phyloP scores from a whole-genome alignment of 2,329 filamentous ascomycete genomes.

The Juglanconis sp. region DNA sequence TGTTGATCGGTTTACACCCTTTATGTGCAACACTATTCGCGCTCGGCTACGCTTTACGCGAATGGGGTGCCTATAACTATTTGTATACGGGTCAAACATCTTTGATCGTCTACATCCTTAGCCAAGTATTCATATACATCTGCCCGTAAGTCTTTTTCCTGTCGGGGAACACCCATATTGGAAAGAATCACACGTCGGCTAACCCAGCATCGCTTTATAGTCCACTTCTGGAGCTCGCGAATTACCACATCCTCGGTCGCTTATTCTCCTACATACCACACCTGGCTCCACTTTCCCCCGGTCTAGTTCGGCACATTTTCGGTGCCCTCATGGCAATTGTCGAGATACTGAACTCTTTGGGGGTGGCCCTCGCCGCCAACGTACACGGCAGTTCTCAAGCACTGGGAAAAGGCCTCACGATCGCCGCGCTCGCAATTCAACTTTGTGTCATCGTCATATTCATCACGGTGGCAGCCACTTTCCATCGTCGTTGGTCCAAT shows the following conservation, averaged over 20 bases:
- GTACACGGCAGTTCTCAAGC: conserved; percentile 17
- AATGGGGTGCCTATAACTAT: conserved; percentile 48
- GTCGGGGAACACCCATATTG: accelerated
- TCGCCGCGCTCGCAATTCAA: conserved; percentile 51
- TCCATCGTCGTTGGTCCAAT: conserved; percentile 43
- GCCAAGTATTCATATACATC: conserved; percentile 35
- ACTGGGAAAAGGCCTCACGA: conserved; percentile 37
- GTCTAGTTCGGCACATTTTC: conserved; percentile 36
- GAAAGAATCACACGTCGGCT: background rate
- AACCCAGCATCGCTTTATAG: conserved; percentile 1
- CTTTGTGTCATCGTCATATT: conserved; percentile 50
- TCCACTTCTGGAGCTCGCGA: conserved; percentile 47
- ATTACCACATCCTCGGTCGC: conserved; percentile 55
- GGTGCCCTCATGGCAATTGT: conserved; percentile 40
- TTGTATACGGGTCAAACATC: conserved; percentile 27
- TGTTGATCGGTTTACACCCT: conserved; percentile 47
- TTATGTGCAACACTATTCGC: conserved; percentile 49
- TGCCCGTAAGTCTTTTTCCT: conserved; percentile 30
- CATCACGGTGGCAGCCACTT: conserved; percentile 43
- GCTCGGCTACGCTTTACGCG: conserved; percentile 50
- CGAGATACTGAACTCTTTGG: conserved; percentile 46
- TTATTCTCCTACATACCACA: conserved; percentile 56
- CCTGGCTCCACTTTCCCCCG: conserved; percentile 42
- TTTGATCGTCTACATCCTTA: conserved; percentile 29
- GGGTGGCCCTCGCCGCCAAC: conserved; percentile 47